These are phyloP conservation scores for Lepraria neglecta DNA, from an alignment of 495 filamentous ascomycete genomes.

Conservation along the genomic window DNA sequence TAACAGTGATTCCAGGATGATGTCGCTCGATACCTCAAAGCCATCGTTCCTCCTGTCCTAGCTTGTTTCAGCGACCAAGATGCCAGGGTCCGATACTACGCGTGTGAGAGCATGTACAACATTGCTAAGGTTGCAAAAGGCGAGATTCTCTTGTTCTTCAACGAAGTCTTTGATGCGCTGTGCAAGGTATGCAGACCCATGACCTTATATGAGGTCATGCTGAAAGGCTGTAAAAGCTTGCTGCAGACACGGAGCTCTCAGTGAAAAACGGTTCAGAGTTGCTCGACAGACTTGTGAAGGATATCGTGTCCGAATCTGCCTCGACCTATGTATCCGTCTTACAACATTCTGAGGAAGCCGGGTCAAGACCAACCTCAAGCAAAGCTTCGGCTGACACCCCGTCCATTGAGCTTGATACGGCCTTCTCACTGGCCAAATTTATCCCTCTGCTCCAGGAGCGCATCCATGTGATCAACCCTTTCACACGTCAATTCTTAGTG, in stretches of 20 bases:
- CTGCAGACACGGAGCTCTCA: slow-evolving; percentile 90
- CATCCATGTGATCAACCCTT: slow-evolving; percentile 88
- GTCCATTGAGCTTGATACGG: slow-evolving; percentile 62
- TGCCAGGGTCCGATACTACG: slow-evolving; percentile 96
- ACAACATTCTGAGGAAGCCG: slow-evolving; percentile 45
- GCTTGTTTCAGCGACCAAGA: slow-evolving; percentile 98
- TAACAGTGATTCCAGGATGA: slow-evolving; percentile 54
- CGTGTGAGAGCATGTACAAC: slow-evolving; percentile 99
- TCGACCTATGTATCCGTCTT: slow-evolving; percentile 90
- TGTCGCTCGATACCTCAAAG: slow-evolving; percentile 81
- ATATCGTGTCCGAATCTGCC: slow-evolving; percentile 95
- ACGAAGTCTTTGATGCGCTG: slow-evolving; percentile 93
- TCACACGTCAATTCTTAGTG: slow-evolving; percentile 90
- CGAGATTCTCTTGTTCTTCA: slow-evolving; percentile 92
- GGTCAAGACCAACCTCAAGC: slow-evolving; percentile 42
- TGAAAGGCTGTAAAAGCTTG: slow-evolving; percentile 53
- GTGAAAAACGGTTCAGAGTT: slow-evolving; percentile 99
- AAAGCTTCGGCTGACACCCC: slow-evolving; percentile 45
- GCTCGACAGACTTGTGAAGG: slow-evolving; percentile 91
- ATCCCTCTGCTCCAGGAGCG: slow-evolving; percentile 89
- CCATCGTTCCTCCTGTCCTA: slow-evolving; percentile 95
- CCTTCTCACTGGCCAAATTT: slow-evolving; percentile 87
- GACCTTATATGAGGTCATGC: slow-evolving; percentile 3
- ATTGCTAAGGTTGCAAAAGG: slow-evolving; percentile 99
- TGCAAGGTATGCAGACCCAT: slow-evolving; percentile 66